These are phyloP conservation scores for Tetrapyrgos nigripes DNA, from an alignment of 1,284 basidiomycete genomes.

Conservation along the genomic window DNA sequence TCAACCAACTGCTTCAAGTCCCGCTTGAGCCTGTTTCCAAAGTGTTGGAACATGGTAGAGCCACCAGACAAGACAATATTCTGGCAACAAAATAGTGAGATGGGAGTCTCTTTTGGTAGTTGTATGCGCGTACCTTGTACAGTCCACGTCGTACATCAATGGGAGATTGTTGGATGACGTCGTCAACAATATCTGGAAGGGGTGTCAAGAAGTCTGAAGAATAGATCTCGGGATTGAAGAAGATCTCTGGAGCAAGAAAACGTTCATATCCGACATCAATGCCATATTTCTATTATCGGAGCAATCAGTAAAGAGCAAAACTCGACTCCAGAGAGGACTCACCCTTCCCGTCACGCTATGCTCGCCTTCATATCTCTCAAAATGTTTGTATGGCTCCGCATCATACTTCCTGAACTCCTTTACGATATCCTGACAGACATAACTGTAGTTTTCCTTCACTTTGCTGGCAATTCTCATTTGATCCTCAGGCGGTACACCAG, in stretches of 20 bases:
- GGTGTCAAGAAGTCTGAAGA: conserved; percentile 98
- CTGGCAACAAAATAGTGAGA: conserved; percentile 39
- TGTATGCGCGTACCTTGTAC: conserved; percentile 76
- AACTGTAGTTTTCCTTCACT: conserved; percentile 99
- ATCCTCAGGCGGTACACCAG: conserved; percentile 94
- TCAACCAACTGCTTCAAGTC: conserved; percentile 96
- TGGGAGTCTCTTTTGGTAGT: conserved; percentile 7
- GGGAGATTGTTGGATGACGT: conserved; percentile 94
- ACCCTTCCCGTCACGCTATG: conserved; percentile 93
- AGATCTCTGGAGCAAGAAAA: conserved; percentile 98
- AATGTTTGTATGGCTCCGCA: conserved; percentile 95
- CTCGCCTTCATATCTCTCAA: conserved; percentile 94
- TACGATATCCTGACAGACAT: conserved; percentile 99
- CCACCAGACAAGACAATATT: conserved; percentile 96
- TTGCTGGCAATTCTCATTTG: conserved; percentile 91
- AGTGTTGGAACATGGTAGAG: conserved; percentile 99
- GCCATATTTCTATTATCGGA: conserved; percentile 72
- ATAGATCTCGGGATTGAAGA: conserved; percentile 99
- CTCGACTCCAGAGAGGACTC: conserved; percentile 34
- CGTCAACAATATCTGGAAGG: conserved; percentile 95
- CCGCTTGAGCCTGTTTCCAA: conserved; percentile 93
- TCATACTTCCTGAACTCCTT: conserved; percentile 99
- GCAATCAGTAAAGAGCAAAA: conserved; percentile 3
- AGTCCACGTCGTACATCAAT: conserved; percentile 94
- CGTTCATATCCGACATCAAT: conserved; percentile 98